Conservation (phyloP, 2,329 filamentous ascomycete species). For the Cercospora sesami region DNA sequence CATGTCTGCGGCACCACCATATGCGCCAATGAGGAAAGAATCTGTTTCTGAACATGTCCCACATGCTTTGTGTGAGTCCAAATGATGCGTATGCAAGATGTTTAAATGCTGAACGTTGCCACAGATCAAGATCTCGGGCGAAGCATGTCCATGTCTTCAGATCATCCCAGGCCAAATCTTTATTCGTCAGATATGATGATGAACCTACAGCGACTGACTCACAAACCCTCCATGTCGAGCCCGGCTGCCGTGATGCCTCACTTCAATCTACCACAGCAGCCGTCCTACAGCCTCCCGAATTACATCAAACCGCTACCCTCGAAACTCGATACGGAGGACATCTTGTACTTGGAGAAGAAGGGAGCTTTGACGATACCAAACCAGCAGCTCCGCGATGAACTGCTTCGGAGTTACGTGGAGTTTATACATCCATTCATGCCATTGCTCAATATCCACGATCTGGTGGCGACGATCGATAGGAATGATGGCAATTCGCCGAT, state of each 20-base stretch:
- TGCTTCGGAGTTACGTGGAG: constrained; percentile 80
- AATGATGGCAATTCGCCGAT: constrained; percentile 69
- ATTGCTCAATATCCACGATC: constrained; percentile 67
- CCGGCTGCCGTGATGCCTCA: constrained; percentile 29
- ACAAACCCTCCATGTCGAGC: constrained; percentile 31
- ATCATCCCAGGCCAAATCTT: constrained; percentile 26
- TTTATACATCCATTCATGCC: constrained; percentile 96
- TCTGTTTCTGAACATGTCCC: constrained; percentile 55
- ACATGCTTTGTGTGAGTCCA: constrained; percentile 62
- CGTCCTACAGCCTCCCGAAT: constrained; percentile 53
- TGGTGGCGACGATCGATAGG: constrained; percentile 61
- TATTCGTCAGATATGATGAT: constrained; percentile 36
- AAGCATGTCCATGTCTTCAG: constrained; percentile 27
- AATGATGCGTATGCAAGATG: background rate
- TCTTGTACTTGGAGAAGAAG: constrained; percentile 79
- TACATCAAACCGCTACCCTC: constrained; percentile 79
- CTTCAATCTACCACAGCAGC: constrained; percentile 31
- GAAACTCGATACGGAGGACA: constrained; percentile 76
- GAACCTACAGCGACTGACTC: constrained; percentile 35
- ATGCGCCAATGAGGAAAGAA: constrained; percentile 32
- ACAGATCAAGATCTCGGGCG: constrained; percentile 36
- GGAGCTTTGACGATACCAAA: constrained; percentile 78
- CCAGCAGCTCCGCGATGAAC: constrained; percentile 69
- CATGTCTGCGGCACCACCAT: constrained; percentile 38
- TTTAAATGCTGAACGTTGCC: constrained; percentile 10